Evolutionary conservation across 1,284 basidiomycete species (phyloP), one percentile per base, ranked within the genome.

Genomic region (Mycena sp.): DNA sequence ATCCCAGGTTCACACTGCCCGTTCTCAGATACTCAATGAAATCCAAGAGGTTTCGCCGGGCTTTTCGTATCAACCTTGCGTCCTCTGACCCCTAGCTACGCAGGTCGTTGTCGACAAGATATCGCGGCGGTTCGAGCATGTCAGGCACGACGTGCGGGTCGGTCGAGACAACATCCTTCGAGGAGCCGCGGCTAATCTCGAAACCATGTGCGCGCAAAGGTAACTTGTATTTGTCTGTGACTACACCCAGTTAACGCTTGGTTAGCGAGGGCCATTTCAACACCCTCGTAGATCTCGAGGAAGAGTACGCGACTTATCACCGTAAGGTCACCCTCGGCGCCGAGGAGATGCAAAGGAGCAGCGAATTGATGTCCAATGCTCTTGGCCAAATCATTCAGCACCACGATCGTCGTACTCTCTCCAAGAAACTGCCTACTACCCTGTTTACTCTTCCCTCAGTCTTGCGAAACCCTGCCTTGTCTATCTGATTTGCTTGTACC

Each of bases 31-130:
- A 25, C 51, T 80, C 23, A 64, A 70, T 38, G 71, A 79, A 58
- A 72, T 80, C 28, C 67, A 72, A n/a, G 62, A 72, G 61, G 32
- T 35, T 7, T 35, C 9, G 14, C 32, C 7, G 32, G 7, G 7
- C 14, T 9, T 14, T 35, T 35, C 32, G 32, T 35, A n/a, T n/a
- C n/a, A n/a, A n/a, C n/a, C n/a, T n/a, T n/a, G n/a, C n/a, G n/a
- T n/a, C n/a, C n/a, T n/a, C n/a, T n/a, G n/a, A n/a, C n/a, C n/a
- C n/a, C n/a, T n/a, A n/a, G 9, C 32, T 35, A 9, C 14, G 7
- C 9, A 35, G 32, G 80, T 77, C 19, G 73, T 86, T 19, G 65
- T 84, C 19, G 73, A 72, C 48, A 82, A 81, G 32, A 76, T 86
- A 38, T 73, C 74, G 1, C 75, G 74, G 38, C 81, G 76, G 44